Evolutionary conservation across 768 basidiomycete species (phyloP), one percentile per base, ranked within the genome.

Genomic region (Amanita fuliginea): DNA sequence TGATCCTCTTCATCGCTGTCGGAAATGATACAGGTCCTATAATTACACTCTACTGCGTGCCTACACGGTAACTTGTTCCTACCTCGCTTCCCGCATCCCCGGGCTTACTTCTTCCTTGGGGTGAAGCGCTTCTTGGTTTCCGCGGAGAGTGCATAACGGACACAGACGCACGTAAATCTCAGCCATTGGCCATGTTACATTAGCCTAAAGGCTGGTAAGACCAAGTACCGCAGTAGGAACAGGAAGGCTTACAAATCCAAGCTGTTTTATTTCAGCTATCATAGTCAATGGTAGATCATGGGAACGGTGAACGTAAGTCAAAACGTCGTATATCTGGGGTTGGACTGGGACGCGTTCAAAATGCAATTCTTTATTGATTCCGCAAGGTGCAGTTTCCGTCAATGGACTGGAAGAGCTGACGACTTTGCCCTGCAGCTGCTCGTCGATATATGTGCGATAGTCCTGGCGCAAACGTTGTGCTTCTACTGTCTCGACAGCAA

Each of bases 141-240:
- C 53, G 22, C 51, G 59, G 32, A 65, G 55, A 34, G 57, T 64
- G 56, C 72, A 74, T 5, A 68, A 55, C 22, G 82, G 83, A 55
- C 83, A 85, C 36, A 83, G 62, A 28, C 72, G 73, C 35, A 72
- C 67, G 62, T 84, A 85, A 33, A 77, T 72, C 59, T 85, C 83
- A 4, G 77, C 72, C 79, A 85, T 85, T 3, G 83, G 79, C 81
- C 81, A 85, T 6, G 82, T 83, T 48, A 85, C 74, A 19, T 69
- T 69, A 22, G 80, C 74, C 83, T 85, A 45, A n/a, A 47, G 35
- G 55, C 14, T 18, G 4, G 41, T 30, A 28, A 43, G 49, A 34
- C n/a, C 22, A 19, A 33, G 42, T 28, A 49, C 45, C 16, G 14
- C 51, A 24, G 26, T 28, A 16, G 33, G 16, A 13, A 51, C 10